These are phyloP conservation scores for Amaranthus palmeri DNA, from an alignment of 148 eudicot genomes.

Conservation along the genomic window DNA sequence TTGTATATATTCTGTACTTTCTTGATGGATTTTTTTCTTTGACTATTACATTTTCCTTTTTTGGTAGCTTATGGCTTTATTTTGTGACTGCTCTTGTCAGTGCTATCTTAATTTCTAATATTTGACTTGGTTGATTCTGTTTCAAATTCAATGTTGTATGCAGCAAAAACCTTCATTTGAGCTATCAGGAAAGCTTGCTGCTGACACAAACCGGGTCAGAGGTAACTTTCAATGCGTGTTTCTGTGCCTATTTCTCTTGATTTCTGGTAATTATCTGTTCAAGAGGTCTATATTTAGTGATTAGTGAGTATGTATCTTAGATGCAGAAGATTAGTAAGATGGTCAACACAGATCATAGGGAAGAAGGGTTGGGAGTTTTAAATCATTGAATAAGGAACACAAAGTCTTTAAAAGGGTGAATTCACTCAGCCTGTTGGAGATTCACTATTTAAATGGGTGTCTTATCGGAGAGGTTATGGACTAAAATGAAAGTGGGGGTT, in stretches of 20 bases:
- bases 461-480: no score
- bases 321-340: not conserved
- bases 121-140: not conserved
- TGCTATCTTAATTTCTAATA: not conserved
- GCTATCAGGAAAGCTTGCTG: slow-evolving; percentile 97
- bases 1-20: not conserved
- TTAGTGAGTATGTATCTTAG: no score
- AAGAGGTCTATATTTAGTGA: no score
- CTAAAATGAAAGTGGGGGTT: no score
- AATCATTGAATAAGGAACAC: no score
- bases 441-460: no score
- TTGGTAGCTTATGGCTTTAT: not conserved
- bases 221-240: slow-evolving; percentile 35
- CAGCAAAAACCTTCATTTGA: slow-evolving; percentile 96
- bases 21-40: not conserved
- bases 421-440: no score
- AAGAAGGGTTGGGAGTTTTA: not conserved
- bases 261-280: not conserved
- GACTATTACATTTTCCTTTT: not conserved
- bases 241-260: not conserved
- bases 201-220: slow-evolving; percentile 89
- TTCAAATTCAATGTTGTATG: slow-evolving; percentile 4
- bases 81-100: not conserved
- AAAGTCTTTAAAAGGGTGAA: no score
- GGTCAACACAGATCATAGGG: not conserved